phyloP scores from a whole-genome alignment of 2,329 filamentous ascomycete genomes.

The Colletotrichum tropicale region DNA sequence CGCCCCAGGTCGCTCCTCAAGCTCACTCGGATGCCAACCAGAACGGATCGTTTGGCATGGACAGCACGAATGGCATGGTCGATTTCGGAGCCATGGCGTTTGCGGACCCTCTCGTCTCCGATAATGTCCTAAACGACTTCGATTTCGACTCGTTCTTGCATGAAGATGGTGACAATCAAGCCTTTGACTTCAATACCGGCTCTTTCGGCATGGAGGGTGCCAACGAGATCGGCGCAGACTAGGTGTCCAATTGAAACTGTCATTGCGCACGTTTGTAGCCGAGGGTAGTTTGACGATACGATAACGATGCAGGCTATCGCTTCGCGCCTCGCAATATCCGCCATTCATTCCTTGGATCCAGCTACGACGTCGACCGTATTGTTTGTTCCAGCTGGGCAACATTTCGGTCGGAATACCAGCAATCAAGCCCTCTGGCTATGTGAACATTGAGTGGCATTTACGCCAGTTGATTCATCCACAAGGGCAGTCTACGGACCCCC shows the following conservation, averaged over 20 bases:
- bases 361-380: neutral
- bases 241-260: slow-evolving; percentile 20
- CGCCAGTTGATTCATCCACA: neutral
- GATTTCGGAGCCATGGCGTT: slow-evolving; percentile 58
- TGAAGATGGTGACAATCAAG: slow-evolving; percentile 50
- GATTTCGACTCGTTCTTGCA: slow-evolving; percentile 73
- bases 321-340: neutral
- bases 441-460: neutral
- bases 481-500: neutral
- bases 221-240: slow-evolving; percentile 64
- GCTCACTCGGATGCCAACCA: slow-evolving; percentile 53
- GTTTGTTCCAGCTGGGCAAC: neutral
- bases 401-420: neutral
- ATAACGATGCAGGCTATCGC: neutral
- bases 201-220: slow-evolving; percentile 58
- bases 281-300: neutral
- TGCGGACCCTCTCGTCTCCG: slow-evolving; percentile 56
- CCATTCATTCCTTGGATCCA: neutral
- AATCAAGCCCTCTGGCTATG: neutral
- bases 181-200: slow-evolving; percentile 60
- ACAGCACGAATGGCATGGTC: slow-evolving; percentile 47
- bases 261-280: neutral
- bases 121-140: slow-evolving; percentile 68
- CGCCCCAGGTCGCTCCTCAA: slow-evolving; percentile 48
- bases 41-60: slow-evolving; percentile 45